Percentiles rank a stretch among this genome's conserved stretches.
These are phyloP conservation scores for Arachis monticola DNA, from an alignment of 331 rosid genomes.

Conservation along the genomic window DNA sequence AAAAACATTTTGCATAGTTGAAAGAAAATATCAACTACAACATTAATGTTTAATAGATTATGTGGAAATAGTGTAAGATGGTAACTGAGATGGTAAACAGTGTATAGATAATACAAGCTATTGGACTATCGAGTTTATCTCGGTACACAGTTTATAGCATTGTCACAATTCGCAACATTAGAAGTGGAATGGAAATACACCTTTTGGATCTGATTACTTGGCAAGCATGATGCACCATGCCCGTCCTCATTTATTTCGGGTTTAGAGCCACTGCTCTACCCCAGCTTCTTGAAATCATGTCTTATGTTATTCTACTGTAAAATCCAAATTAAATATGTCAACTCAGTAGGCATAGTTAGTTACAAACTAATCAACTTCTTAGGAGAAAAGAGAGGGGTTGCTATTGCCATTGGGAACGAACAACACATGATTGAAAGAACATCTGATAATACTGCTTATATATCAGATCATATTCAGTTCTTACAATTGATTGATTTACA, in stretches of 20 bases:
- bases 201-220: conserved; percentile 52
- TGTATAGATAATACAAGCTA: no score
- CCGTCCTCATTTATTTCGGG: conserved; percentile 52
- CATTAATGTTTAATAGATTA: background rate
- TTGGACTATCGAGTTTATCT: no score
- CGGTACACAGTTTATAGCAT: background rate
- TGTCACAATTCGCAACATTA: conserved; percentile 4
- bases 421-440: conserved; percentile 5
- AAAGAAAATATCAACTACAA: conserved; percentile 10
- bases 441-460: conserved; percentile 11
- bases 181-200: conserved; percentile 44
- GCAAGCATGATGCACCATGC: conserved; percentile 39
- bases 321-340: conserved; percentile 15
- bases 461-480: conserved; percentile 11
- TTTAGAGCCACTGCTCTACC: conserved; percentile 45
- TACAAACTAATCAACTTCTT: background rate
- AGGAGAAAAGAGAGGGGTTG: background rate
- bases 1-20: conserved; percentile 21
- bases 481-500: conserved; percentile 1
- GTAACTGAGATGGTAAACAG: background rate
- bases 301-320: conserved; percentile 54
- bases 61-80: background rate
- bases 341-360: conserved; percentile 23
- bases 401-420: conserved; percentile 15
- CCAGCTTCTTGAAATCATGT: conserved; percentile 45